Base-by-base conservation (phyloP, 768 basidiomycete genomes). In the Boletus pseudo-olivaceus region DNA sequence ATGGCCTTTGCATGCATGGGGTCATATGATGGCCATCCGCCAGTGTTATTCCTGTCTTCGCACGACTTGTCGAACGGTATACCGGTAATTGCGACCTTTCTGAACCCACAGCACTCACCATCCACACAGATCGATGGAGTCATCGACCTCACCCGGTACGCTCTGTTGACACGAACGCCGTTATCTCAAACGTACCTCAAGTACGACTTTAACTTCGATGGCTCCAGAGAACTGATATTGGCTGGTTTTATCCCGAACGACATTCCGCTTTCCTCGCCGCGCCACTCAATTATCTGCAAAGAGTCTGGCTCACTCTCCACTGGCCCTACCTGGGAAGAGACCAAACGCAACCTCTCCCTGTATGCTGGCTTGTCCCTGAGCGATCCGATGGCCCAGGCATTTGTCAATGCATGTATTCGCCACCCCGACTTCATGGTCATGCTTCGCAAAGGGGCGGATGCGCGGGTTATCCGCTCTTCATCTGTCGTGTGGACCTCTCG, bases 1-100 rank as follows among this genome's bases (percentile, higher is more conserved):
- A 26, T 70, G 66, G 66, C 69, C 73, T 29, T 62, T 73, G 47
- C 72, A 68, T 35, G 72, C 68, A 7, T 73, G 72, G 72, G 69
- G 71, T 7, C 72, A 73, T 35, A 60, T 72, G 59, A 65, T 59
- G 40, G 66, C 65, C 30, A 49, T 72, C 30, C 58, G 62, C 34
- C 47, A 41, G 15, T 72, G 72, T 47, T 73, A 72, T 45, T 60
- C 63, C 4, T 73, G 72, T 40, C 63, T 73, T 51, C 69, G 71
- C 35, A 54, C 49, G 14, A 60, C 58, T n/a, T 73, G 70, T 48
- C 60, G 61, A 51, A 67, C 71, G 54, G 71, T 70, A 60, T 42
- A 43, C 46, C 30, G 32, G 12, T 37, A 27, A 4, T 37, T 17
- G 10, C 27, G 30, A 30, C 23, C 38, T 40, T 30, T 37, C 5